phyloP scores from a whole-genome alignment of 495 filamentous ascomycete genomes.

The Pyrenula massariospora region DNA sequence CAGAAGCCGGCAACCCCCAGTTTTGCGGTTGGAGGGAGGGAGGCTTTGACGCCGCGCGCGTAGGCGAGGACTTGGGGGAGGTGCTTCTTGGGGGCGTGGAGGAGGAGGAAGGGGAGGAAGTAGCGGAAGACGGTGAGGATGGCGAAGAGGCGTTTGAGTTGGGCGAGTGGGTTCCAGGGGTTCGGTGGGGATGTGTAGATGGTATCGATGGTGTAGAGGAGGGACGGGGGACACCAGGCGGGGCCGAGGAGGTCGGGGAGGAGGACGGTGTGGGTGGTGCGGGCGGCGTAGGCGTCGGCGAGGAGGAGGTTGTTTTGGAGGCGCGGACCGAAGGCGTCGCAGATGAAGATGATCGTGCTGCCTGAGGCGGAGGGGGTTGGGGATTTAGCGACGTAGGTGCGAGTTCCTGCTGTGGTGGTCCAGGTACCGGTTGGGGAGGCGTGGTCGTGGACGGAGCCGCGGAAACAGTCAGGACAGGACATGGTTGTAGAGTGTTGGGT shows the following conservation, averaged over 20 bases:
- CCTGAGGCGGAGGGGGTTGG: neutral
- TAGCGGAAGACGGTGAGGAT: slow-evolving; percentile 1
- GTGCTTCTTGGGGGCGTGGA: slow-evolving; percentile 17
- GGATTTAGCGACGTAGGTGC: neutral
- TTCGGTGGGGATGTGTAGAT: neutral
- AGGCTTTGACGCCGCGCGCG: slow-evolving; percentile 28
- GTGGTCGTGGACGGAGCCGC: neutral
- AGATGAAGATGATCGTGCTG: slow-evolving; percentile 26
- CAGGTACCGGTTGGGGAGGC: neutral
- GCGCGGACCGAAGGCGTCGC: slow-evolving; percentile 41
- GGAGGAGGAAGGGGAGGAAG: neutral
- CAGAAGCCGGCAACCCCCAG: slow-evolving; percentile 40
- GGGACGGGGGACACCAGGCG: slow-evolving; percentile 5
- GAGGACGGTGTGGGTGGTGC: slow-evolving; percentile 28
- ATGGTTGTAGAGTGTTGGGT: neutral
- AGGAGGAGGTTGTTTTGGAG: slow-evolving; percentile 32
- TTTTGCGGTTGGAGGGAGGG: slow-evolving; percentile 22
- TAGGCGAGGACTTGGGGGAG: slow-evolving; percentile 14
- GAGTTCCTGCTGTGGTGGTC: neutral
- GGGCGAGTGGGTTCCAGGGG: neutral
- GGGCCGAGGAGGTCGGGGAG: slow-evolving; percentile 42
- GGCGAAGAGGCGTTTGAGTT: slow-evolving; percentile 1
- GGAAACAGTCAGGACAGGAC: slow-evolving; percentile 1
- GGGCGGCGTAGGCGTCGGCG: slow-evolving; percentile 30
- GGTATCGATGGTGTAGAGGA: neutral